Percentiles rank a stretch among this genome's conserved stretches.
Conservation (phyloP, 345 rosid species). For the Pistacia atlantica region DNA sequence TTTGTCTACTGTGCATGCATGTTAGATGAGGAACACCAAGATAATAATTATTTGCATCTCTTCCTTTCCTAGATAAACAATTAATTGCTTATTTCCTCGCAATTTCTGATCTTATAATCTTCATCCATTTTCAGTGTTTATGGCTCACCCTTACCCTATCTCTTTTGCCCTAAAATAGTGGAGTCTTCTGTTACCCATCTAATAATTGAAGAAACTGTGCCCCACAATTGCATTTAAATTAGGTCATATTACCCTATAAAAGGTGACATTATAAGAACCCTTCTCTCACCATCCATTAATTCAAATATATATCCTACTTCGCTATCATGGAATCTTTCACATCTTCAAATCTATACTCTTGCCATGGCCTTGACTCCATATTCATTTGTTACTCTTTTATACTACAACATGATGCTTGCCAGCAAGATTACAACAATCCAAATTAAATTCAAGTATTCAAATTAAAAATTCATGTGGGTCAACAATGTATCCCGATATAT, state of each 20-base stretch:
- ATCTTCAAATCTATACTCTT: slow-evolving; percentile 8
- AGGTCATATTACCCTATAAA: slow-evolving; percentile 1
- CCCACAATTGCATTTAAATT: slow-evolving; percentile 4
- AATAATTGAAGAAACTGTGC: slow-evolving; percentile 12
- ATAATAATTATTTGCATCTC: not conserved
- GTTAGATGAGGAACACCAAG: not conserved
- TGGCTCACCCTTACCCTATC: not conserved
- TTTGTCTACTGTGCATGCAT: not conserved
- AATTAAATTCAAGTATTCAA: slow-evolving; percentile 9
- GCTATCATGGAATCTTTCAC: slow-evolving; percentile 7
- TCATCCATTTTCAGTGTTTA: not conserved
- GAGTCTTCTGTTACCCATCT: not conserved
- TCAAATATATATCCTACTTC: not conserved
- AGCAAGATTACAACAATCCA: not conserved
- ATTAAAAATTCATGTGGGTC: slow-evolving; percentile 38
- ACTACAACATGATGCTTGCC: slow-evolving; percentile 8
- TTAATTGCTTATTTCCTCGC: not conserved
- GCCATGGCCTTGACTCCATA: slow-evolving; percentile 16
- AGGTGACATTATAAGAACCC: not conserved
- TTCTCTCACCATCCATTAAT: not conserved
- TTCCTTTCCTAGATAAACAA: not conserved
- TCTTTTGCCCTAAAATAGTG: not conserved
- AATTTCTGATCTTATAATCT: not conserved
- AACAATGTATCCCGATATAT: slow-evolving; percentile 39
- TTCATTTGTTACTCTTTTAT: slow-evolving; percentile 3